These are phyloP conservation scores for Podaxis sp. DNA, from an alignment of 768 basidiomycete genomes.

Conservation along the genomic window DNA sequence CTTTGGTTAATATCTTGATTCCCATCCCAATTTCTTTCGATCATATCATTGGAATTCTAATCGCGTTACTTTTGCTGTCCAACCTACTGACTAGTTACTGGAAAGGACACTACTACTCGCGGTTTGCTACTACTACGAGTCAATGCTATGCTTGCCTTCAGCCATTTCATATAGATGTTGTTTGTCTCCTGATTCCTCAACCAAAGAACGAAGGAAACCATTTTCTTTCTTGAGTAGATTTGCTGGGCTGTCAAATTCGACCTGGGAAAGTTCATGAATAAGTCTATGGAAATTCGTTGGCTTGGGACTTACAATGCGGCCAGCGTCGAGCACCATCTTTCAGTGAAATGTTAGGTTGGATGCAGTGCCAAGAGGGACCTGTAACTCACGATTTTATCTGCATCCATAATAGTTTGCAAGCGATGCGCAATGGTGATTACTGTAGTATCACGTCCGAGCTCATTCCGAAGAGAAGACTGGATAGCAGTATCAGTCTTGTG, in stretches of 20 bases:
- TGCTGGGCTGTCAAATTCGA: slow-evolving; percentile 56
- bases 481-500: slow-evolving; percentile 65
- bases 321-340: slow-evolving; percentile 23
- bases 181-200: slow-evolving; percentile 60
- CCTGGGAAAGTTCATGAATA: slow-evolving; percentile 20
- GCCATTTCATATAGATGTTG: slow-evolving; percentile 48
- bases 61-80: slow-evolving; percentile 2
- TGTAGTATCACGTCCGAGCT: slow-evolving; percentile 58
- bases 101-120: slow-evolving; percentile 12
- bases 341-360: not conserved
- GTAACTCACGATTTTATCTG: slow-evolving; percentile 45
- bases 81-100: slow-evolving; percentile 16
- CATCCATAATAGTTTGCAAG: slow-evolving; percentile 63
- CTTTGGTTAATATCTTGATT: not conserved
- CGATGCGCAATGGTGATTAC: slow-evolving; percentile 68
- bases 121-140: slow-evolving; percentile 4
- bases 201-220: slow-evolving; percentile 52
- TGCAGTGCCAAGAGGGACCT: not conserved
- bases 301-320: slow-evolving; percentile 17
- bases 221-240: slow-evolving; percentile 51
- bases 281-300: not conserved
- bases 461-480: slow-evolving; percentile 64
- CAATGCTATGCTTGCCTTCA: slow-evolving; percentile 17
- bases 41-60: slow-evolving; percentile 16
- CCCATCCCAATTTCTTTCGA: slow-evolving; percentile 9